Evolutionary conservation across 371 early-diverging fungal species (phyloP).

Genomic region (Blakeslea trispora): DNA sequence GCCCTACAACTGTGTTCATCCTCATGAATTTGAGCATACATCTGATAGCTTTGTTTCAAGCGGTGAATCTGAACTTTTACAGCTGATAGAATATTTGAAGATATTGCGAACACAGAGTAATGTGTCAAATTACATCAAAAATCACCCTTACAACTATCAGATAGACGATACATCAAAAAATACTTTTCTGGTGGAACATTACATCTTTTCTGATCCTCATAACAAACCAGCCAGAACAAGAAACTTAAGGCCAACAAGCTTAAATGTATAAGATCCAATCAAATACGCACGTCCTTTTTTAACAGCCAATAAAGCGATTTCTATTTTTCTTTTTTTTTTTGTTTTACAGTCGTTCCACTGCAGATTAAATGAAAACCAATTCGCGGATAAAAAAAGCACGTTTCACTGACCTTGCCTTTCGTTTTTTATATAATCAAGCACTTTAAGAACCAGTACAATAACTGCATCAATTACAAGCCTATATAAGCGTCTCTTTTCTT

Average conservation of each 20-base stretch:
- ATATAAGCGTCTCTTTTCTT: no score
- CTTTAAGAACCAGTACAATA: no score
- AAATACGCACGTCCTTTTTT: constrained; percentile 4
- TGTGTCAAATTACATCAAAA: constrained; percentile 56
- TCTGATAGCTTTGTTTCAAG: constrained; percentile 14
- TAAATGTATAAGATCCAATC: constrained; percentile 12
- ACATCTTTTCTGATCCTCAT: constrained; percentile 3
- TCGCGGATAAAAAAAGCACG: no score
- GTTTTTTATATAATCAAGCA: no score
- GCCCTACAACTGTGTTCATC: constrained; percentile 62
- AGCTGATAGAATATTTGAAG: constrained; percentile 53
- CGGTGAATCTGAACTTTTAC: constrained; percentile 52
- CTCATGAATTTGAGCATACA: constrained; percentile 27
- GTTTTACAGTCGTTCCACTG: no score
- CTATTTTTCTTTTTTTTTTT: no score
- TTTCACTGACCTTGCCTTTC: no score
- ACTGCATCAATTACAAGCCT: no score
- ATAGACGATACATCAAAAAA: not conserved
- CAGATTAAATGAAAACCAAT: no score
- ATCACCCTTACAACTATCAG: constrained; percentile 37
- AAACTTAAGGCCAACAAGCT: constrained; percentile 1
- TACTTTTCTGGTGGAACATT: not conserved
- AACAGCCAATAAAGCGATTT: no score
- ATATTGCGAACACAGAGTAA: constrained; percentile 42
- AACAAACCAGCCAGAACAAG: not conserved